Conservation (phyloP, 257 asterid genomes). For the Eustoma russellianum region DNA sequence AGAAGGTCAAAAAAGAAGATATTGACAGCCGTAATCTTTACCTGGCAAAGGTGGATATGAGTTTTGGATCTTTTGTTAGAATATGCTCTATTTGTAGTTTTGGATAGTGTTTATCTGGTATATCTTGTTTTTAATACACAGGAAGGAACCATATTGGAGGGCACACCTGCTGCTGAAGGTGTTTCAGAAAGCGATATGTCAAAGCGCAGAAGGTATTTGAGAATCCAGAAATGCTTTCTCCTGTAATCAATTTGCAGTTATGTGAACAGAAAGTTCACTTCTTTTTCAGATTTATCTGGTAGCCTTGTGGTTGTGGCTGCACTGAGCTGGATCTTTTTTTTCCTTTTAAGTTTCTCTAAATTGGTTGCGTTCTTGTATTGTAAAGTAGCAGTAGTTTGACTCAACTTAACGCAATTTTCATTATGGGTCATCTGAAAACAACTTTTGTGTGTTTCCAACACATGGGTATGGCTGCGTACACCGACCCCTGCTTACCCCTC, state of each 20-base stretch:
- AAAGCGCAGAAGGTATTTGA: conserved; percentile 76
- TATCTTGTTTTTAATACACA: conserved; percentile 15
- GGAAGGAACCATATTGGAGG: conserved; percentile 90
- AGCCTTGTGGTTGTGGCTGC: too few relatives aligned
- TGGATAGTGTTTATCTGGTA: not conserved
- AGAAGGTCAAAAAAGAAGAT: conserved; percentile 70
- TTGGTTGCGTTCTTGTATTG: too few relatives aligned
- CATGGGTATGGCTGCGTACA: too few relatives aligned
- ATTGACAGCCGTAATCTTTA: conserved; percentile 71
- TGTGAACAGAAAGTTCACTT: too few relatives aligned
- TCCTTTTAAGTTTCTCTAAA: too few relatives aligned
- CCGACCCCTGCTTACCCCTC: too few relatives aligned
- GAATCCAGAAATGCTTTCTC: conserved; percentile 1
- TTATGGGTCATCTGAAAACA: too few relatives aligned
- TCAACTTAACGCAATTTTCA: too few relatives aligned
- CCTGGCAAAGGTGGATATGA: conserved; percentile 69
- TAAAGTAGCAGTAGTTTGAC: too few relatives aligned
- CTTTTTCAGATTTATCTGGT: not conserved
- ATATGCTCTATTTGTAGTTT: not conserved
- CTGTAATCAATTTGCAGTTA: not conserved
- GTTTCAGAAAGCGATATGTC: conserved; percentile 76
- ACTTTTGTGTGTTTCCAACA: too few relatives aligned
- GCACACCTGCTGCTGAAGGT: conserved; percentile 85
- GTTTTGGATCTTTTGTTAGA: not conserved
- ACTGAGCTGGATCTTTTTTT: too few relatives aligned